A percentile compares a stretch with the other conserved stretches of the same genome.
These are phyloP conservation scores for Echinochloa phyllopogon DNA, from an alignment of 176 grass and related monocot species.

Conservation along the genomic window DNA sequence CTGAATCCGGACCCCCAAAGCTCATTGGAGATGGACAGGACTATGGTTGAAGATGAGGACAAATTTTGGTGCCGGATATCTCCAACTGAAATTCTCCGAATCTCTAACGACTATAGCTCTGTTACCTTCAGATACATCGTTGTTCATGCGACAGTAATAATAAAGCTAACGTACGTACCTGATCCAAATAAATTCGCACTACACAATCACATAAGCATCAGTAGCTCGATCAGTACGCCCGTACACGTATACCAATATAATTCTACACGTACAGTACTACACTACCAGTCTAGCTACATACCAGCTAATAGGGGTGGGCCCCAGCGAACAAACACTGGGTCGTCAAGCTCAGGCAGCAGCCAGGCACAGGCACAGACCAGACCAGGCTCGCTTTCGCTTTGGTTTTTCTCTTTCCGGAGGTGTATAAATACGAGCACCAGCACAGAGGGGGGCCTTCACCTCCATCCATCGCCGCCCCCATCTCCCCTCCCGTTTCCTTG, in stretches of 20 bases:
- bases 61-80: no score
- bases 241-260: conserved; percentile 4
- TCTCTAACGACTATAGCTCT: no score
- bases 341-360: neutral
- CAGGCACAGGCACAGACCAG: conserved; percentile 21
- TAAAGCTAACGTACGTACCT: neutral
- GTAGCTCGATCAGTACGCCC: neutral
- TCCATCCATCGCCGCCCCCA: neutral
- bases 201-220: neutral
- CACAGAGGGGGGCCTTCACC: conserved; percentile 41
- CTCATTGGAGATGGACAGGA: no score
- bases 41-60: no score
- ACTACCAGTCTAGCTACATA: neutral
- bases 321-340: conserved; percentile 23
- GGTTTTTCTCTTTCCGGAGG: conserved; percentile 35
- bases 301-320: neutral
- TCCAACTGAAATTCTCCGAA: no score
- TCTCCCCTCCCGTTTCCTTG: neutral
- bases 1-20: no score
- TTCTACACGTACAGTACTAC: neutral
- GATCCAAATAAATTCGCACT: neutral
- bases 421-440: conserved; percentile 62
- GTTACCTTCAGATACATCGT: no score
- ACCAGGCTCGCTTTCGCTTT: conserved; percentile 38
- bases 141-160: neutral